Evolutionary conservation across 2,329 filamentous ascomycete species (phyloP).

Genomic region (Fusarium lateritium): DNA sequence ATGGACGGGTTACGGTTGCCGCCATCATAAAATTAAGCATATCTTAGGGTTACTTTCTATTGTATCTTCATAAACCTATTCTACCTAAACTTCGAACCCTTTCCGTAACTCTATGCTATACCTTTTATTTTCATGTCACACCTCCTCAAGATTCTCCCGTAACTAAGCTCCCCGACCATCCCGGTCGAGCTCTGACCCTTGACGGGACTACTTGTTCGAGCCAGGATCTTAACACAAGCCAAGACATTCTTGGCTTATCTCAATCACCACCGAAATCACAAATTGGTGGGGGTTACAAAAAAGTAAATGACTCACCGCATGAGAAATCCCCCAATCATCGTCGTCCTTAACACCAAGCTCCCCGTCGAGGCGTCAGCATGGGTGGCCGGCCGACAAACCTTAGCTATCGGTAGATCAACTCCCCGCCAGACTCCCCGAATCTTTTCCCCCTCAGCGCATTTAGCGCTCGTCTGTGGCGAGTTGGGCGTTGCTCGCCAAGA

Average conservation of each 20-base stretch:
- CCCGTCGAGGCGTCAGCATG: slow-evolving; percentile 31
- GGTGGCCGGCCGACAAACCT: slow-evolving; percentile 2
- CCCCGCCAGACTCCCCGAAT: slow-evolving; percentile 30
- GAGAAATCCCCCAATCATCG: slow-evolving; percentile 24
- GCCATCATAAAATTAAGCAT: too few relatives aligned
- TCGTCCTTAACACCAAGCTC: slow-evolving; percentile 12
- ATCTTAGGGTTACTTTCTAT: too few relatives aligned
- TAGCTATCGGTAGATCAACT: slow-evolving; percentile 30
- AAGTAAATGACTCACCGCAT: slow-evolving; percentile 44
- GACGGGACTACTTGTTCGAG: slow-evolving; percentile 2
- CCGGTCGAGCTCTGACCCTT: too few relatives aligned
- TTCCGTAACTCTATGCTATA: neutral
- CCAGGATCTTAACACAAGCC: slow-evolving; percentile 13
- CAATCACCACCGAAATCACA: slow-evolving; percentile 34
- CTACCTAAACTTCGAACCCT: neutral
- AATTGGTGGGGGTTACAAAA: slow-evolving; percentile 30
- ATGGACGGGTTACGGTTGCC: too few relatives aligned
- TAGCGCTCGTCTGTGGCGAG: slow-evolving; percentile 9
- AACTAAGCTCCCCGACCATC: neutral
- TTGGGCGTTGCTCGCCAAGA: slow-evolving; percentile 17
- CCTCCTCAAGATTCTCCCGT: too few relatives aligned
- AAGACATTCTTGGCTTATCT: slow-evolving; percentile 37
- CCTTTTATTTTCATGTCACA: too few relatives aligned
- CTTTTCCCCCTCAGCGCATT: slow-evolving; percentile 7
- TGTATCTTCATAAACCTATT: too few relatives aligned